Base-by-base conservation (phyloP, 1,284 basidiomycete genomes). In the Ceratobasidium sp. region DNA sequence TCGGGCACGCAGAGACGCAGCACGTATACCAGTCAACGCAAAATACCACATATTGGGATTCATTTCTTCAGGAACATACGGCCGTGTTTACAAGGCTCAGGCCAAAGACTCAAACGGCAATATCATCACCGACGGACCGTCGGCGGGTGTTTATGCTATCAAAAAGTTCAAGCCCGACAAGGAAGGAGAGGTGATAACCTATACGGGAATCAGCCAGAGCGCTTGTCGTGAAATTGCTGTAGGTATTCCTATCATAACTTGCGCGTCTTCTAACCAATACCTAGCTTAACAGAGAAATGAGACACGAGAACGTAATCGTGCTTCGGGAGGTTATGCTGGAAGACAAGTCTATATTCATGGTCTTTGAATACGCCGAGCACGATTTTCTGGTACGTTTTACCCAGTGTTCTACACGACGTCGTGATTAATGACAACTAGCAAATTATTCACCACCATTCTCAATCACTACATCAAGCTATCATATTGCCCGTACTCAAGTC, bases 131-230 rank as follows among this genome's bases (percentile, higher is more conserved):
- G 21, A 21, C 4, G 67, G 67, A 16, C 55, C 67, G 1, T 71
- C 67, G 16, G 88, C 84, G 0, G 84, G 83, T 72, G 85, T 97
- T 58, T 92, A 95, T 78, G 97, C 97, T 3, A 98, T 99, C 83
- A 99, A 99, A 84, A 99, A 99, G 81, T 99, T 99, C 85, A 99
- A 99, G 80, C 96, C 97, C 0, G 97, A 99, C 84, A 98, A 98
- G 80, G 96, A 97, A 82, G 95, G 95, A 41, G 96, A 97, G 78
- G 89, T 94, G 1, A 83, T 92, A 62, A 94, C 93, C 0, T 99
- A 98, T 80, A 97, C 96, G 8, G 97, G 97, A 3, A 97, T 99
- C 78, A 97, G 94, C 78, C 97, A 98, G 83, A 96, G 93, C 81
- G 97, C 96, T 18, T 93, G 96, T 78, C 86, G 95, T 74, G 97